phyloP scores from a whole-genome alignment of 352 stramenopile species.

The Lagenidium sp. region DNA sequence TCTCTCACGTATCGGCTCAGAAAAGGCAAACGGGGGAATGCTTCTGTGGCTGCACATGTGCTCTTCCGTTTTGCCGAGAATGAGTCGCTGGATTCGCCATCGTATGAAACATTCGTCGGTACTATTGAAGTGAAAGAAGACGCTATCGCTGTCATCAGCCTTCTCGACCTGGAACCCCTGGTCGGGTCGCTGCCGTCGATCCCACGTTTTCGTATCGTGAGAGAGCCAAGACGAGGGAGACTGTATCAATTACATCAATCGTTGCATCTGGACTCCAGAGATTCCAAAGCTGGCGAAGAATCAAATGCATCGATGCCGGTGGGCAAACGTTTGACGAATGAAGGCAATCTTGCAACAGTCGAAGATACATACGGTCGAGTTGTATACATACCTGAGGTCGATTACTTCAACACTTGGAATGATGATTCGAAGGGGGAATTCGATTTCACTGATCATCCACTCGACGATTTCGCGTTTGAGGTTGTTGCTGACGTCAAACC shows the following conservation, averaged over 20 bases:
- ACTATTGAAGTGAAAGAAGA: slow-evolving; percentile 46
- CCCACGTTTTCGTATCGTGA: slow-evolving; percentile 23
- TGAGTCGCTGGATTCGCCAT: neutral
- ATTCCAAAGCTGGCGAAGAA: no score
- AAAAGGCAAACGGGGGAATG: no score
- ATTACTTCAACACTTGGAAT: slow-evolving; percentile 39
- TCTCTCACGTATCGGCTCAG: no score
- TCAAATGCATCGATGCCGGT: no score
- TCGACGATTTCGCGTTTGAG: slow-evolving; percentile 36
- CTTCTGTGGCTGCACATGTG: no score
- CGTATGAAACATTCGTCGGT: neutral
- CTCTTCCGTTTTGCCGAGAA: no score
- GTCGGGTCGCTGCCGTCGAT: slow-evolving; percentile 17
- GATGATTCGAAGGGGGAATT: neutral
- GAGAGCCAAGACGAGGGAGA: slow-evolving; percentile 26
- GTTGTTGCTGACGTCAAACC: no score
- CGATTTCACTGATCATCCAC: neutral
- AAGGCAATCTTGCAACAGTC: slow-evolving; percentile 10
- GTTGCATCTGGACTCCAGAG: no score
- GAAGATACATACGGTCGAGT: slow-evolving; percentile 19
- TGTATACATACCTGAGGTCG: slow-evolving; percentile 30
- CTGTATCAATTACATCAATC: slow-evolving; percentile 38
- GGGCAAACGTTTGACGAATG: no score
- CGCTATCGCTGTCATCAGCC: slow-evolving; percentile 20
- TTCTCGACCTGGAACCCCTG: slow-evolving; percentile 33